phyloP scores from a whole-genome alignment of 495 filamentous ascomycete species.

The Penicillium silybi region DNA sequence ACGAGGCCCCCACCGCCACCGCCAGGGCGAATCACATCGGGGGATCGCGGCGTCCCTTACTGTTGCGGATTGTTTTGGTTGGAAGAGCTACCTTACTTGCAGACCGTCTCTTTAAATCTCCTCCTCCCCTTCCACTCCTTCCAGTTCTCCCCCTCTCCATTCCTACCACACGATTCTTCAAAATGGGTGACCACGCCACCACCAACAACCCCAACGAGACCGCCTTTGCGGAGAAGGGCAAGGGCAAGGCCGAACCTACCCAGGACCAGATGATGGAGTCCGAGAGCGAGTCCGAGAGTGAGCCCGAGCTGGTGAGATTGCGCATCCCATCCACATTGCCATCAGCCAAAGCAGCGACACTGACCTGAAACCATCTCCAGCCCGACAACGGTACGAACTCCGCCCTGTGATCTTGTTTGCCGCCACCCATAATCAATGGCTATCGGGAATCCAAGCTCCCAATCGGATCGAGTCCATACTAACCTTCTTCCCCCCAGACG shows the following conservation, averaged over 20 bases:
- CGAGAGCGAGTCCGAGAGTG: constrained; percentile 60
- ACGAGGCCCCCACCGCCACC: constrained; percentile 13
- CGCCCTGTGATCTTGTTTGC: background rate
- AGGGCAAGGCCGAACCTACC: constrained; percentile 54
- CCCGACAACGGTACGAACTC: constrained; percentile 32
- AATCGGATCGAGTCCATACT: constrained; percentile 3
- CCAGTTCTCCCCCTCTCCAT: constrained; percentile 1
- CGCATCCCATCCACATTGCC: background rate
- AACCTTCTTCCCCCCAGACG: constrained; percentile 28
- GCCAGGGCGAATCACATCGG: constrained; percentile 18
- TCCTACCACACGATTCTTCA: constrained; percentile 4
- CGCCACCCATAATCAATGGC: background rate
- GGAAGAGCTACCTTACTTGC: constrained; percentile 20
- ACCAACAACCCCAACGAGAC: constrained; percentile 35
- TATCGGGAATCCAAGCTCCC: background rate
- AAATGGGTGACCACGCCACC: constrained; percentile 38
- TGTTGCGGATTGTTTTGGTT: constrained; percentile 28
- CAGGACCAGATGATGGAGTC: constrained; percentile 61
- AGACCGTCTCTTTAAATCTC: constrained; percentile 26
- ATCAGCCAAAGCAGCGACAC: background rate
- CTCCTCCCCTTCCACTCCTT: constrained; percentile 3
- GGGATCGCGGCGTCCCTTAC: constrained; percentile 24
- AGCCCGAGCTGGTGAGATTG: constrained; percentile 58
- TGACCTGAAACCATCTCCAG: constrained; percentile 20
- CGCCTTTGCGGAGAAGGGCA: constrained; percentile 46